Conservation (phyloP, 2,329 filamentous ascomycete genomes). For the Talaromyces albobiverticillius region DNA sequence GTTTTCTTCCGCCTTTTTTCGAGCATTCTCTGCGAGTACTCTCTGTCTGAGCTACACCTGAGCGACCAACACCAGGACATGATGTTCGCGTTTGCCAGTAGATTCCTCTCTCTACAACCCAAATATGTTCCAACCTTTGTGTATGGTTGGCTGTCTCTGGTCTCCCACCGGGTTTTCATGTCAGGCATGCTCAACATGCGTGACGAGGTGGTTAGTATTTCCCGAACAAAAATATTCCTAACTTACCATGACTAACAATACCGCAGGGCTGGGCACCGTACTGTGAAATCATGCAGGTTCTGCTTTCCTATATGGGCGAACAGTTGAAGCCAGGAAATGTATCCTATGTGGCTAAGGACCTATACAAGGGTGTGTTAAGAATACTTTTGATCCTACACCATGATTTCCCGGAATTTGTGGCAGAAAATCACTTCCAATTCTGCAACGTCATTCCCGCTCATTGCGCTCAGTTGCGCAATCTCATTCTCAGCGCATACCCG, state of each 20-base stretch:
- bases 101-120: constrained; percentile 72
- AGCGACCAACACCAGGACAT: constrained; percentile 65
- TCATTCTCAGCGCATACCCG: constrained; percentile 79
- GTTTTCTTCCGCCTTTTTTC: constrained; percentile 91
- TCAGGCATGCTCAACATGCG: constrained; percentile 69
- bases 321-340: constrained; percentile 72
- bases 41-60: constrained; percentile 57
- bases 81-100: constrained; percentile 67
- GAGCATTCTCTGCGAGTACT: constrained; percentile 73
- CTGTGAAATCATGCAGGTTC: constrained; percentile 68
- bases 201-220: constrained; percentile 47
- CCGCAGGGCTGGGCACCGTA: constrained; percentile 70
- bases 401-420: constrained; percentile 90
- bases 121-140: constrained; percentile 75
- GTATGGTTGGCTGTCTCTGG: constrained; percentile 78
- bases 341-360: constrained; percentile 68
- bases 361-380: constrained; percentile 81
- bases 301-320: constrained; percentile 73
- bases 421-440: constrained; percentile 79
- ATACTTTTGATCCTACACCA: constrained; percentile 84
- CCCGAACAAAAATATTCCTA: neutral
- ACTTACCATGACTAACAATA: constrained; percentile 10
- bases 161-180: constrained; percentile 83
- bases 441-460: constrained; percentile 78
- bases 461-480: constrained; percentile 82